Percentiles rank a stretch among this genome's conserved stretches.
These are phyloP conservation scores for Scorias spongiosa DNA, from an alignment of 2,329 filamentous ascomycete genomes.

Conservation along the genomic window DNA sequence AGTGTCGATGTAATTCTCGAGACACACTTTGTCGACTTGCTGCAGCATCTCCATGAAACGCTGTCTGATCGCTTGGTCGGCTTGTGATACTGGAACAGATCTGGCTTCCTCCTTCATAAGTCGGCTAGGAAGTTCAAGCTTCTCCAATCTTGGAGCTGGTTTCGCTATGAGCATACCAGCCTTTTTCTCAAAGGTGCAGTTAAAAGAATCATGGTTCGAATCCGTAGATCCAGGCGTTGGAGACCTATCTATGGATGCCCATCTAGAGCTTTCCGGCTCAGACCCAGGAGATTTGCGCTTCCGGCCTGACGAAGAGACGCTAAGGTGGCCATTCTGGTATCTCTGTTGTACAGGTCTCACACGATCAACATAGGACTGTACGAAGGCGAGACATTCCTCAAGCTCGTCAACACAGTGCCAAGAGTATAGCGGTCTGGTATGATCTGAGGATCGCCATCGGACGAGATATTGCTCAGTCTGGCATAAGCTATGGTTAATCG, in stretches of 20 bases:
- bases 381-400: slow-evolving; percentile 20
- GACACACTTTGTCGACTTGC: slow-evolving; percentile 15
- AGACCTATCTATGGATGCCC: no score
- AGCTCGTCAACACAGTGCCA: slow-evolving; percentile 31
- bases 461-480: slow-evolving; percentile 29
- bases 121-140: slow-evolving; percentile 18
- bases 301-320: slow-evolving; percentile 1
- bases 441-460: slow-evolving; percentile 20
- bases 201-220: slow-evolving; percentile 5
- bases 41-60: slow-evolving; percentile 22
- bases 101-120: slow-evolving; percentile 22
- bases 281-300: slow-evolving; percentile 16
- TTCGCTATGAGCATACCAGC: slow-evolving; percentile 1
- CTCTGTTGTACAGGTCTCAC: not conserved
- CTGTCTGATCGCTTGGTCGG: slow-evolving; percentile 21
- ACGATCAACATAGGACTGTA: slow-evolving; percentile 27
- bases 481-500: slow-evolving; percentile 1
- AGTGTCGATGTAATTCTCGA: slow-evolving; percentile 43
- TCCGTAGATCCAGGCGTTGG: no score
- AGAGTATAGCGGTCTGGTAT: slow-evolving; percentile 9
- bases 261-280: not conserved
- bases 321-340: not conserved
- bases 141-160: slow-evolving; percentile 4
- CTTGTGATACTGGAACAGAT: slow-evolving; percentile 14
- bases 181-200: slow-evolving; percentile 5